phyloP scores from a whole-genome alignment of 2,329 filamentous ascomycete genomes.

The Trichoderma sp. region DNA sequence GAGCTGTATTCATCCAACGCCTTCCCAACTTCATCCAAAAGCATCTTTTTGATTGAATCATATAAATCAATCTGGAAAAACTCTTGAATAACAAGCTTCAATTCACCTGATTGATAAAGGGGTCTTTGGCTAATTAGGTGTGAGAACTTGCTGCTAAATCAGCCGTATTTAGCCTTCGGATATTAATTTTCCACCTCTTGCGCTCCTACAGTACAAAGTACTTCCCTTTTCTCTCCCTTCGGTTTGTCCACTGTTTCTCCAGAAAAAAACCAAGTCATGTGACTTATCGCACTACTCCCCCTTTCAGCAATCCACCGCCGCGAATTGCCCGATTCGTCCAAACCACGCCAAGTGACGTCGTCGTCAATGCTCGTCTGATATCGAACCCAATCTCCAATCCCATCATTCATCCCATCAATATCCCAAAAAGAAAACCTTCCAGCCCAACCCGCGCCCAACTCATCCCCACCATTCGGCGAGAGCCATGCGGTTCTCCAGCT shows the following conservation, averaged over 20 bases:
- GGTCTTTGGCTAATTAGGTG: too few relatives aligned
- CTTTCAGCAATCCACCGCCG: neutral
- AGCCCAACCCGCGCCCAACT: neutral
- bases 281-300: neutral
- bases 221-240: neutral
- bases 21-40: too few relatives aligned
- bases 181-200: conserved; percentile 13
- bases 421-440: neutral
- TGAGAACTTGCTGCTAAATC: too few relatives aligned
- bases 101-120: too few relatives aligned
- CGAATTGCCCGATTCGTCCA: neutral
- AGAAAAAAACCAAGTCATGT: neutral
- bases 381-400: neutral
- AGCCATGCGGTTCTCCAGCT: conserved; percentile 15
- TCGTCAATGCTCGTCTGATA: too few relatives aligned
- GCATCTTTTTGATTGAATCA: too few relatives aligned
- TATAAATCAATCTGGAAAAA: too few relatives aligned
- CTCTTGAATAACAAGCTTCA: too few relatives aligned
- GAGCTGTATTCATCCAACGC: too few relatives aligned
- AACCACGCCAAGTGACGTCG: neutral
- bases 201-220: neutral
- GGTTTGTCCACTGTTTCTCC: neutral
- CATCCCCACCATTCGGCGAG: neutral
- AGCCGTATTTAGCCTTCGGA: conserved; percentile 11
- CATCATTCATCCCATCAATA: neutral